phyloP scores from a whole-genome alignment of 148 eudicot genomes.

The Fagopyrum tataricum region DNA sequence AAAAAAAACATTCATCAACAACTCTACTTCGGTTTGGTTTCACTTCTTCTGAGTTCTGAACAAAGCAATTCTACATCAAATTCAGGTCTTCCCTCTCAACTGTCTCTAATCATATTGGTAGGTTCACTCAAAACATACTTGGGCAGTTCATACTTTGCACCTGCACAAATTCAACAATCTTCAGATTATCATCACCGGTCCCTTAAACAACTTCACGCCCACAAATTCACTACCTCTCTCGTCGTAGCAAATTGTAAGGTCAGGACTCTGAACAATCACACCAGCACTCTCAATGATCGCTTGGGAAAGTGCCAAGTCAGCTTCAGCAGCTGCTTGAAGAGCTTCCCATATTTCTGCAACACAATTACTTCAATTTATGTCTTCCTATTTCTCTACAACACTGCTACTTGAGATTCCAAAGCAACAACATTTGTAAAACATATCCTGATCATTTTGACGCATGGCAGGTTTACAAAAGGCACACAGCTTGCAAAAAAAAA shows the following conservation, averaged over 20 bases:
- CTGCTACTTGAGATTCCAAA: background rate
- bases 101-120: conserved; percentile 34
- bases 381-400: background rate
- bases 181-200: background rate
- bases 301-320: conserved; percentile 60
- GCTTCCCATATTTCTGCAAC: conserved; percentile 86
- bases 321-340: conserved; percentile 62
- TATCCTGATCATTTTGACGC: too few relatives aligned
- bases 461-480: too few relatives aligned
- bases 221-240: conserved; percentile 44
- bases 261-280: conserved; percentile 57
- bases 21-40: background rate
- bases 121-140: conserved; percentile 54
- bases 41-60: background rate
- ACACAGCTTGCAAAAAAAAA: too few relatives aligned
- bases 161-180: conserved; percentile 30
- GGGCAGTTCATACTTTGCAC: conserved; percentile 68
- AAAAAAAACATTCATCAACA: too few relatives aligned
- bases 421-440: background rate
- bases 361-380: background rate
- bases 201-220: background rate
- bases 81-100: conserved; percentile 19
- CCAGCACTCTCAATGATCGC: conserved; percentile 76
- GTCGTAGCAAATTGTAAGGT: conserved; percentile 73
- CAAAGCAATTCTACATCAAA: background rate